phyloP scores from a whole-genome alignment of 371 early-diverging fungal species.

The Saksenaea vasiformis region DNA sequence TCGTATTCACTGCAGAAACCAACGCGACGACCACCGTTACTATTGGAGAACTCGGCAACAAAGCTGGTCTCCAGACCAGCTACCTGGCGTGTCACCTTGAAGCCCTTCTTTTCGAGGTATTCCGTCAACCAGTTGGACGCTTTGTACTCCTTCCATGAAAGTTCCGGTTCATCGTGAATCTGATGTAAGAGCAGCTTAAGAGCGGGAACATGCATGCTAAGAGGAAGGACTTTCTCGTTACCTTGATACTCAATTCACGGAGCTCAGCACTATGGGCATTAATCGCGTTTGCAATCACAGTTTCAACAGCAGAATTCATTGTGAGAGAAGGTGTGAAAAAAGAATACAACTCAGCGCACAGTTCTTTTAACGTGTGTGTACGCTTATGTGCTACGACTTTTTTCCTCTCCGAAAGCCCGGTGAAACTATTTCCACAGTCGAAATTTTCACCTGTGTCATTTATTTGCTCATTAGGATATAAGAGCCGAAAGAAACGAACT shows the following conservation, averaged over 20 bases:
- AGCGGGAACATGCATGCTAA: not conserved
- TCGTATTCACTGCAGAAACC: conserved; percentile 71
- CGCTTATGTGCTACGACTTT: not conserved
- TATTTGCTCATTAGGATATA: not conserved
- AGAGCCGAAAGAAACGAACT: not conserved
- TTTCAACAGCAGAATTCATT: conserved; percentile 21
- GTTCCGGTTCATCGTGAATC: conserved; percentile 71
- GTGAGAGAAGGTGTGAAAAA: not conserved
- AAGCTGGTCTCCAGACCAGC: conserved; percentile 67
- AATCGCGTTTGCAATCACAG: conserved; percentile 43
- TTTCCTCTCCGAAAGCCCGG: conserved; percentile 1
- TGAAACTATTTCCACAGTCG: not conserved
- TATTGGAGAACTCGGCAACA: conserved; percentile 57
- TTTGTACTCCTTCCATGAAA: conserved; percentile 55
- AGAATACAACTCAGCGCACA: conserved; percentile 1
- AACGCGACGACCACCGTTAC: conserved; percentile 36
- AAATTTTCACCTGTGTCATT: not conserved
- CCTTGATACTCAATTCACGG: conserved; percentile 53
- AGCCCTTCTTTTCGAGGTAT: conserved; percentile 60
- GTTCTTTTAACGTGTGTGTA: not conserved
- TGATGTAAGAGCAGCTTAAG: conserved; percentile 7
- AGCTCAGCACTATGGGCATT: conserved; percentile 37
- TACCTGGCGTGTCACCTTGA: conserved; percentile 52
- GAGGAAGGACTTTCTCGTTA: conserved; percentile 4
- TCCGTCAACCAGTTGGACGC: conserved; percentile 54